Base-by-base conservation (phyloP, 2,329 filamentous ascomycete genomes). In the Neonectria punicea region DNA sequence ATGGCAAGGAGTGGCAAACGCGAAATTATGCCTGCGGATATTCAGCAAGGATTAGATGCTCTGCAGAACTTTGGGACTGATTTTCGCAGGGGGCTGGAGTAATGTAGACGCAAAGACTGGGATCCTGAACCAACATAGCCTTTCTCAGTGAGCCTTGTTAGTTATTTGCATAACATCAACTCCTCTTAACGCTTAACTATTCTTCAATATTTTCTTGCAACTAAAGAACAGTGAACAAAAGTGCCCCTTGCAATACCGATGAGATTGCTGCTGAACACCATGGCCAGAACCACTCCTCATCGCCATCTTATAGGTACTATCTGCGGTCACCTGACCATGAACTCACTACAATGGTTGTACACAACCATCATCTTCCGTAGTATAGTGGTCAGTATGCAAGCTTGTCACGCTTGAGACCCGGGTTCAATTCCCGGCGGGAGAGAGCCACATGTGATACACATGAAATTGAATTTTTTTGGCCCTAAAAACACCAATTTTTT, bases 311-410 rank as follows among this genome's bases (percentile, higher is more conserved):
- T 58, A 51, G 9, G 6, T 9, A 16, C 6, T 16, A 16, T 10
- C 41, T 30, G 2, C 34, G 5, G 13, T 16, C 22, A 13, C 7
- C 57, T 16, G 34, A 53, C 47, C 47, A 51, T 25, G 62, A 69
- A 67, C 61, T 53, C 55, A 56, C 67, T 66, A 68, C 62, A 68
- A 55, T 66, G 65, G 57, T 59, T 69, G 62, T 46, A 36, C 61
- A 67, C 65, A 67, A 46, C 49, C 65, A 63, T 60, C 32, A 58
- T 77, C 73, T 76, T 74, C 72, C 74, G 74, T 76, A 76, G 72
- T 77, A 76, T 77, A 77, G 75, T 77, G 75, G 74, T 76, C 71
- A 73, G 71, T 74, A 74, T 74, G 71, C 71, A 67, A 74, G 72
- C 72, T 74, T 74, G 72, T 73, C 71, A 73, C 71, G 71, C 71